These are phyloP conservation scores for Lyophyllum decastes DNA, from an alignment of 768 basidiomycete genomes.

Conservation along the genomic window DNA sequence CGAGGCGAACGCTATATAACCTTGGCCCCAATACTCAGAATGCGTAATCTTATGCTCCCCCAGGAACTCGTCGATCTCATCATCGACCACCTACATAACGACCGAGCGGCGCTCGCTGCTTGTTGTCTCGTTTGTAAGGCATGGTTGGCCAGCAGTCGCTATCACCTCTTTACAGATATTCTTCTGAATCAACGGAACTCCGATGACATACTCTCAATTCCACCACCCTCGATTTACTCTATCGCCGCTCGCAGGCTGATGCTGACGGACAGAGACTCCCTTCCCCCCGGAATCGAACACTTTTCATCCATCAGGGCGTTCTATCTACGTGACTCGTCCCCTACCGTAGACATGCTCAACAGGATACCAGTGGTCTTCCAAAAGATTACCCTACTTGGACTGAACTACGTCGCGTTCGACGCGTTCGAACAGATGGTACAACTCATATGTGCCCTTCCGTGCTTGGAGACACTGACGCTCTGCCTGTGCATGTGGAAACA, in stretches of 20 bases:
- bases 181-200: neutral
- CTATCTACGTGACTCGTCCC: constrained; percentile 3
- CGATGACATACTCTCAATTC: constrained; percentile 2
- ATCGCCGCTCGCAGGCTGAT: constrained; percentile 10
- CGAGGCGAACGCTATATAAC: neutral
- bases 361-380: constrained; percentile 8
- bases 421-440: constrained; percentile 7
- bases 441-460: constrained; percentile 12
- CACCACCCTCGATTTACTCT: constrained; percentile 6
- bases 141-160: constrained; percentile 14
- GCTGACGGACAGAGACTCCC: neutral
- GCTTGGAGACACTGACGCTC: constrained; percentile 9
- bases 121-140: constrained; percentile 18
- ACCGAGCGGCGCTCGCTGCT: constrained; percentile 7
- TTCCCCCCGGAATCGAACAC: constrained; percentile 8
- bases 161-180: constrained; percentile 16
- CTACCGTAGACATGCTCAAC: neutral
- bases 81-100: constrained; percentile 22
- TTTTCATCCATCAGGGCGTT: constrained; percentile 9
- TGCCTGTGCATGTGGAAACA: constrained; percentile 11
- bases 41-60: constrained; percentile 4
- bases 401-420: constrained; percentile 12
- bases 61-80: constrained; percentile 19
- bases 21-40: neutral
- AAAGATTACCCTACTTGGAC: constrained; percentile 11